Evolutionary conservation across 2,329 filamentous ascomycete genomes (phyloP).

Genomic region (Colletotrichum lentis): DNA sequence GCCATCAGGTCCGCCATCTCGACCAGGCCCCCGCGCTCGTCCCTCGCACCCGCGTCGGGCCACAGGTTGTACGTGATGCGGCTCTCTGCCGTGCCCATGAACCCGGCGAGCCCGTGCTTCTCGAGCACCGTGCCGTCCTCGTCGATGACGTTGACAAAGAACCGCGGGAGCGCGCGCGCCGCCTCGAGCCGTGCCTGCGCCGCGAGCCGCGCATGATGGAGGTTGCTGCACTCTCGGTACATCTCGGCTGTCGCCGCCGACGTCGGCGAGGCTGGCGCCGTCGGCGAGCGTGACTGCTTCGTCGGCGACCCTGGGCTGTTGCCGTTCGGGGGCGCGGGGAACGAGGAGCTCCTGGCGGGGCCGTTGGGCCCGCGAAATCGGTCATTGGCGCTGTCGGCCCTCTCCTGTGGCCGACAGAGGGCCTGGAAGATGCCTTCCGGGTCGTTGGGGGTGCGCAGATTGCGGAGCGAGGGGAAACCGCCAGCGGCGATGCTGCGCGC

Average conservation of each 20-base stretch:
- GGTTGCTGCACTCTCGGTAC: slow-evolving; percentile 53
- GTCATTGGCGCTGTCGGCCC: slow-evolving; percentile 61
- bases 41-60: slow-evolving; percentile 64
- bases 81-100: slow-evolving; percentile 67
- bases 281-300: slow-evolving; percentile 49
- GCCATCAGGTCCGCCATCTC: slow-evolving; percentile 60
- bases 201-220: slow-evolving; percentile 63
- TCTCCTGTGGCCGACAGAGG: slow-evolving; percentile 70
- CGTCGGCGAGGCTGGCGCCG: slow-evolving; percentile 45
- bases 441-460: slow-evolving; percentile 72
- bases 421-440: slow-evolving; percentile 73
- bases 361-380: slow-evolving; percentile 50
- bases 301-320: slow-evolving; percentile 41
- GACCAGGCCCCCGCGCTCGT: slow-evolving; percentile 65
- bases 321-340: slow-evolving; percentile 39
- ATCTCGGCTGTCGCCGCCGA: slow-evolving; percentile 36
- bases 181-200: slow-evolving; percentile 72
- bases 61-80: slow-evolving; percentile 67
- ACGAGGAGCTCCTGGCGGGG: slow-evolving; percentile 19
- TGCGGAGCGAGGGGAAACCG: slow-evolving; percentile 69
- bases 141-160: slow-evolving; percentile 65
- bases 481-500: slow-evolving; percentile 67
- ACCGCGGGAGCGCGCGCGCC: slow-evolving; percentile 62
- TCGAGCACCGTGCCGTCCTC: slow-evolving; percentile 61
- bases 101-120: slow-evolving; percentile 65